phyloP scores from a whole-genome alignment of 1,284 basidiomycete species.

The Apiotrichum mycotoxinovorans region DNA sequence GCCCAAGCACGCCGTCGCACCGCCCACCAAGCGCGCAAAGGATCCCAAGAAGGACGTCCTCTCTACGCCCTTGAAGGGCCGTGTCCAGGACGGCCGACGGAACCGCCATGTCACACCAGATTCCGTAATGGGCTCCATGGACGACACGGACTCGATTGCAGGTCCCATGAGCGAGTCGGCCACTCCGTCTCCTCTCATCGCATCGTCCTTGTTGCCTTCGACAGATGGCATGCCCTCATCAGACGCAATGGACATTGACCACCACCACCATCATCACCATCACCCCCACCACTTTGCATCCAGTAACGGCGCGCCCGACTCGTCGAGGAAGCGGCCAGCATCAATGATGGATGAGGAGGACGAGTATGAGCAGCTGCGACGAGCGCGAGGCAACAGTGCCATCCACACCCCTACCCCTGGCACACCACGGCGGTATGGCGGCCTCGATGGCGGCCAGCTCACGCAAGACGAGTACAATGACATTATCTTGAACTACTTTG shows the following conservation, averaged over 20 bases:
- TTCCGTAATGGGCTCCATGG: constrained; percentile 9
- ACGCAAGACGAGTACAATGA: constrained; percentile 70
- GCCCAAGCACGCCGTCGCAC: constrained; percentile 86
- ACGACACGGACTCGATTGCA: constrained; percentile 13
- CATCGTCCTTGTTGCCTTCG: constrained; percentile 6
- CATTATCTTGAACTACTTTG: constrained; percentile 97
- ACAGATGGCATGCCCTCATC: constrained; percentile 8
- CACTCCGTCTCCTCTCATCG: constrained; percentile 21
- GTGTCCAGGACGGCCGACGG: constrained; percentile 20
- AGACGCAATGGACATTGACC: constrained; percentile 19
- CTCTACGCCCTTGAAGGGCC: constrained; percentile 29
- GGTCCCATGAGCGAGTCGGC: constrained; percentile 25
- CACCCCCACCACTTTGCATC: background rate
- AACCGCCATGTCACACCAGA: constrained; percentile 18
- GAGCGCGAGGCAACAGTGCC: constrained; percentile 38
- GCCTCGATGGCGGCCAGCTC: constrained; percentile 24
- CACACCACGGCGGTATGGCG: constrained; percentile 18
- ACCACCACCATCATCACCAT: too few species aligned
- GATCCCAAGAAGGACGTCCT: constrained; percentile 31
- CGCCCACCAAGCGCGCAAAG: constrained; percentile 54
- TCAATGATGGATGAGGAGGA: constrained; percentile 41
- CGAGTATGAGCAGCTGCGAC: constrained; percentile 36
- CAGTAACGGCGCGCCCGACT: constrained; percentile 13
- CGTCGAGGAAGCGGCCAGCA: constrained; percentile 31
- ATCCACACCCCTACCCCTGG: constrained; percentile 42